Evolutionary conservation across 768 basidiomycete species (phyloP).

Genomic region (Podaxis sp.): DNA sequence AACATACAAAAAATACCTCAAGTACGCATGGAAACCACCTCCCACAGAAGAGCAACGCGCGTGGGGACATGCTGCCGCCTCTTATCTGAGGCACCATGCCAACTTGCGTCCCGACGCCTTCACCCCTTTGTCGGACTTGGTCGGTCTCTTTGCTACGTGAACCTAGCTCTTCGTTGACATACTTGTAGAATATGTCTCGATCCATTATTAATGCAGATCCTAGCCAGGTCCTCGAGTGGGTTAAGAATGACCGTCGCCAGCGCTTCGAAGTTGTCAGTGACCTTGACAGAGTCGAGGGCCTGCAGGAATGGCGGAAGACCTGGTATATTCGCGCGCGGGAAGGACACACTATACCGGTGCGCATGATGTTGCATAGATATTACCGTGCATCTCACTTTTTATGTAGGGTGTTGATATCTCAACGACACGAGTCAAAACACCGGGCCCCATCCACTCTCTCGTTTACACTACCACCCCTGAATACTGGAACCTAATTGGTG

Average conservation of each 20-base stretch:
- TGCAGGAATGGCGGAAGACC: not conserved
- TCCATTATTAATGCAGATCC: not conserved
- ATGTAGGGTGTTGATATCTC: constrained; percentile 1
- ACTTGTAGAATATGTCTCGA: not conserved
- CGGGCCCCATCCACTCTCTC: not conserved
- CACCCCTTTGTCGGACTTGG: constrained; percentile 3
- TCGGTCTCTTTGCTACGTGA: not conserved
- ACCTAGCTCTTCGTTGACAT: not conserved
- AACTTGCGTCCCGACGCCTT: constrained; percentile 7
- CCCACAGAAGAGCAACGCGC: not conserved
- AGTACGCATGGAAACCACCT: not conserved
- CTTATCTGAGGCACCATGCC: constrained; percentile 1
- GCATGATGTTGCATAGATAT: not conserved
- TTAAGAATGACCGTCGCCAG: not conserved
- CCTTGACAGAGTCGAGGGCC: not conserved
- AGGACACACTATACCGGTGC: constrained; percentile 5
- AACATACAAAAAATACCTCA: not conserved
- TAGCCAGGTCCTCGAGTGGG: not conserved
- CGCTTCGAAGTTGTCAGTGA: constrained; percentile 2
- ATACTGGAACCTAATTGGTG: constrained; percentile 8
- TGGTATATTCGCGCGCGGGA: constrained; percentile 3
- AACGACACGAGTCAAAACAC: not conserved
- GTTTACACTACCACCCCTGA: constrained; percentile 5
- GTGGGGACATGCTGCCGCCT: not conserved
- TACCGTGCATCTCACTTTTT: not conserved